Conservation (phyloP, 805 yeast species). For the Kregervanrija delftensis region DNA sequence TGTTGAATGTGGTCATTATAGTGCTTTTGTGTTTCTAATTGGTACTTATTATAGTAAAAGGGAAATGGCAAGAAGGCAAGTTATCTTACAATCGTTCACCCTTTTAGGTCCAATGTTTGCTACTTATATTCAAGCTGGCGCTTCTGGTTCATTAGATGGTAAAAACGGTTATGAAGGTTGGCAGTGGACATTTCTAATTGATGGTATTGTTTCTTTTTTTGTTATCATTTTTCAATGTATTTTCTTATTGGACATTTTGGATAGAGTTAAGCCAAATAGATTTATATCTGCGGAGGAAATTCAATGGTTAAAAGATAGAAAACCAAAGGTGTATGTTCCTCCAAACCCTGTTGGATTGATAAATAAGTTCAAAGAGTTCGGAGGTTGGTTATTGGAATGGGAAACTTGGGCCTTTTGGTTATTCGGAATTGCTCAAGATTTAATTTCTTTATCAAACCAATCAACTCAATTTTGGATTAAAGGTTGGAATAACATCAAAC, state of each 20-base stretch:
- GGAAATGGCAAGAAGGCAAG: constrained; percentile 36
- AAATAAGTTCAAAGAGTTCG: constrained; percentile 8
- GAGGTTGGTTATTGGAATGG: constrained; percentile 14
- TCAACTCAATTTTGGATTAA: constrained; percentile 17
- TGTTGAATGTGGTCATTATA: constrained; percentile 37
- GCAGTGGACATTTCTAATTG: constrained; percentile 65
- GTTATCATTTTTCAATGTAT: constrained; percentile 36
- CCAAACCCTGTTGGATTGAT: constrained; percentile 8
- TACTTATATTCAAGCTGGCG: constrained; percentile 39
- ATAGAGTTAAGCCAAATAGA: constrained; percentile 24
- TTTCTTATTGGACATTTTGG: constrained; percentile 25
- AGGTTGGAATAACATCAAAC: constrained; percentile 16
- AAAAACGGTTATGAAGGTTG: constrained; percentile 49
- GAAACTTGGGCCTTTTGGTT: constrained; percentile 16
- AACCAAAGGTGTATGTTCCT: constrained; percentile 7
- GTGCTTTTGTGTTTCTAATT: constrained; percentile 33
- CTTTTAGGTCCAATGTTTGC: constrained; percentile 36
- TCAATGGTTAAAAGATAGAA: constrained; percentile 9
- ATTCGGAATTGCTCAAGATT: constrained; percentile 14
- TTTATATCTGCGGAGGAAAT: constrained; percentile 12
- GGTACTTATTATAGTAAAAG: constrained; percentile 37
- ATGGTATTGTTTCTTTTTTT: constrained; percentile 51
- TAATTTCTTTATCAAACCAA: constrained; percentile 12
- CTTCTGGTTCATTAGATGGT: constrained; percentile 34
- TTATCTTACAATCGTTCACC: constrained; percentile 34